phyloP scores from a whole-genome alignment of 2,329 filamentous ascomycete species.

The Fusarium albidum region DNA sequence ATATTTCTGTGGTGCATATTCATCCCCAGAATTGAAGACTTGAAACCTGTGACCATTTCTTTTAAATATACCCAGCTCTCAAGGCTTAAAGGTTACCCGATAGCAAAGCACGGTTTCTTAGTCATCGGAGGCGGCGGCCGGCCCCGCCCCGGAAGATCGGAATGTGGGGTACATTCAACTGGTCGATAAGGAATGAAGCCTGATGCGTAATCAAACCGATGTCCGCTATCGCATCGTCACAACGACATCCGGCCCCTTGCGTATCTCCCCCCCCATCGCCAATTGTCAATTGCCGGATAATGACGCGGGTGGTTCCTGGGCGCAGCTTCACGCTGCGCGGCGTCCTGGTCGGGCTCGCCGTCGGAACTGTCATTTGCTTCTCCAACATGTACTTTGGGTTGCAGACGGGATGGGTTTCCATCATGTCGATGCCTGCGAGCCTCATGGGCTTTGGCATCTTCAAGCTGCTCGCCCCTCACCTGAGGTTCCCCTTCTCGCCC shows the following conservation, averaged over 20 bases:
- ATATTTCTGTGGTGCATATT: no score
- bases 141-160: slow-evolving; percentile 1
- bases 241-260: slow-evolving; percentile 4
- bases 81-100: no score
- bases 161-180: slow-evolving; percentile 6
- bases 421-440: slow-evolving; percentile 97
- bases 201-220: slow-evolving; percentile 2
- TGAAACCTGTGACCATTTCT: no score
- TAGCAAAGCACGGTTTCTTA: slow-evolving; percentile 1
- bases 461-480: slow-evolving; percentile 75
- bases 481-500: slow-evolving; percentile 85
- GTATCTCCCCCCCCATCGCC: not conserved
- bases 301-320: slow-evolving; percentile 47
- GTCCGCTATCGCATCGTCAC: slow-evolving; percentile 10
- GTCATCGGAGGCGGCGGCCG: not conserved
- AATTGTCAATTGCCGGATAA: slow-evolving; percentile 14
- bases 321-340: slow-evolving; percentile 87
- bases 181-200: not conserved
- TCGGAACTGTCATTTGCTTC: slow-evolving; percentile 92
- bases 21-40: no score
- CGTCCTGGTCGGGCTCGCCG: slow-evolving; percentile 78
- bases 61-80: no score
- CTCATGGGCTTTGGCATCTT: slow-evolving; percentile 96
- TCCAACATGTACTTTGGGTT: slow-evolving; percentile 99
- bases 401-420: slow-evolving; percentile 77